phyloP scores from a whole-genome alignment of 345 rosid species.

The Salix suchowensis region DNA sequence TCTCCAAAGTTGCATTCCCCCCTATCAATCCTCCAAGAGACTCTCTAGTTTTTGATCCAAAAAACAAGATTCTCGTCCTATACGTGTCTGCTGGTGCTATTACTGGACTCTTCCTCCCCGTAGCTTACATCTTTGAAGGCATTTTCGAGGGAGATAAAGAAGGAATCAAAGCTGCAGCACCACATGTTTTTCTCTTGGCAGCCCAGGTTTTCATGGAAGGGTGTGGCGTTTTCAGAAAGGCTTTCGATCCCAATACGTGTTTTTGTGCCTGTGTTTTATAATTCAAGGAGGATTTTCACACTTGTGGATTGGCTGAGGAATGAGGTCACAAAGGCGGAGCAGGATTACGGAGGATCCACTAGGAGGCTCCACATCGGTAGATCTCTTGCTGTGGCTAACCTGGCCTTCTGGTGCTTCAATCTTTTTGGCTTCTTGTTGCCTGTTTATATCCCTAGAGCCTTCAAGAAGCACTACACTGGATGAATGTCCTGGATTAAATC shows the following conservation, averaged over 20 bases:
- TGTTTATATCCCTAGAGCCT: slow-evolving; percentile 73
- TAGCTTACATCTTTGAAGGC: slow-evolving; percentile 69
- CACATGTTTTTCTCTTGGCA: slow-evolving; percentile 71
- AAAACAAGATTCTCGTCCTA: slow-evolving; percentile 37
- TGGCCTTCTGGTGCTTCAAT: slow-evolving; percentile 83
- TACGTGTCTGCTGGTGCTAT: slow-evolving; percentile 49
- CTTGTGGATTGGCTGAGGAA: slow-evolving; percentile 60
- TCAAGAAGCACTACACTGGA: slow-evolving; percentile 53
- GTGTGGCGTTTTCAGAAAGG: slow-evolving; percentile 43
- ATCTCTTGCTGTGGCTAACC: slow-evolving; percentile 58
- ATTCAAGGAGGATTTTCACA: slow-evolving; percentile 58
- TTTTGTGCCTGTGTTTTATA: slow-evolving; percentile 74
- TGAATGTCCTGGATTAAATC: slow-evolving; percentile 19
- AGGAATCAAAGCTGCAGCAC: slow-evolving; percentile 69
- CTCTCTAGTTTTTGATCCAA: slow-evolving; percentile 37
- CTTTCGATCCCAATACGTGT: slow-evolving; percentile 71
- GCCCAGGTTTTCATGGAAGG: slow-evolving; percentile 93
- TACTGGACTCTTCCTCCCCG: slow-evolving; percentile 61
- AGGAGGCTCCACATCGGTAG: slow-evolving; percentile 53
- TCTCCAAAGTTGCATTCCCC: slow-evolving; percentile 59
- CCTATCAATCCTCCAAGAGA: slow-evolving; percentile 22
- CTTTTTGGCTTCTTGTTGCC: slow-evolving; percentile 82
- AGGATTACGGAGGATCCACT: slow-evolving; percentile 26
- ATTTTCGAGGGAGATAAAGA: slow-evolving; percentile 62
- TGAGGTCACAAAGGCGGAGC: slow-evolving; percentile 37